Evolutionary conservation across 1,139 yeast species (phyloP).

Genomic region (Kluyveromyces sp.): DNA sequence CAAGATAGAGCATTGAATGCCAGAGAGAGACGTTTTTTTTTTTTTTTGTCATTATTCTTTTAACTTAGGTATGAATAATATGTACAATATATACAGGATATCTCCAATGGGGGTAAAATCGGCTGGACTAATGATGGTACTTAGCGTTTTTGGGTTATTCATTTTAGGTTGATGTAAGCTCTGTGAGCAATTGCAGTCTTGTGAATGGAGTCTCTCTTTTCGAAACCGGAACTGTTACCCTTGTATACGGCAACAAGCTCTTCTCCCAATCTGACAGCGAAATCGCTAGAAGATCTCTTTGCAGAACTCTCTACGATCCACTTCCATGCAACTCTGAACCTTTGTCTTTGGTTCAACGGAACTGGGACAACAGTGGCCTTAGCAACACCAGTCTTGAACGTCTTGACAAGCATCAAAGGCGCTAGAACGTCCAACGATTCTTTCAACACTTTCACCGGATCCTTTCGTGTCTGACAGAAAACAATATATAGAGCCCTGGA

Average conservation of each 20-base stretch:
- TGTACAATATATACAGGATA: too few relatives aligned
- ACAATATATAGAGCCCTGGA: constrained; percentile 76
- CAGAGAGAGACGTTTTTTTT: not conserved
- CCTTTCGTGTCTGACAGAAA: constrained; percentile 33
- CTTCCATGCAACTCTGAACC: constrained; percentile 75
- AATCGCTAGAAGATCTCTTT: constrained; percentile 71
- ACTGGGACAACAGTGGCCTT: constrained; percentile 74
- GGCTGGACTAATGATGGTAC: not conserved
- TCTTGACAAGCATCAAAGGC: constrained; percentile 74
- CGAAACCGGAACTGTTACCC: constrained; percentile 79
- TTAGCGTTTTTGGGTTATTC: constrained; percentile 1
- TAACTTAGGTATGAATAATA: too few relatives aligned
- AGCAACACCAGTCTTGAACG: constrained; percentile 79
- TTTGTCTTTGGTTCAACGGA: constrained; percentile 74
- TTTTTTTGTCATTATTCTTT: too few relatives aligned
- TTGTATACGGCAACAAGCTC: constrained; percentile 71
- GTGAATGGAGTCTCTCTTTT: constrained; percentile 76
- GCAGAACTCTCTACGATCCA: constrained; percentile 87
- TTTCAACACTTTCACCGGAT: constrained; percentile 68
- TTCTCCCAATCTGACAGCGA: constrained; percentile 83
- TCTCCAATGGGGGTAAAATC: too few relatives aligned
- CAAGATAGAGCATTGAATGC: constrained; percentile 4
- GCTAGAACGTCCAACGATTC: constrained; percentile 74
- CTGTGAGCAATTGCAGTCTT: constrained; percentile 77
- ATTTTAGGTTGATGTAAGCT: constrained; percentile 52